These are phyloP conservation scores for Alternaria sp. DNA, from an alignment of 2,329 filamentous ascomycete genomes.

Conservation along the genomic window DNA sequence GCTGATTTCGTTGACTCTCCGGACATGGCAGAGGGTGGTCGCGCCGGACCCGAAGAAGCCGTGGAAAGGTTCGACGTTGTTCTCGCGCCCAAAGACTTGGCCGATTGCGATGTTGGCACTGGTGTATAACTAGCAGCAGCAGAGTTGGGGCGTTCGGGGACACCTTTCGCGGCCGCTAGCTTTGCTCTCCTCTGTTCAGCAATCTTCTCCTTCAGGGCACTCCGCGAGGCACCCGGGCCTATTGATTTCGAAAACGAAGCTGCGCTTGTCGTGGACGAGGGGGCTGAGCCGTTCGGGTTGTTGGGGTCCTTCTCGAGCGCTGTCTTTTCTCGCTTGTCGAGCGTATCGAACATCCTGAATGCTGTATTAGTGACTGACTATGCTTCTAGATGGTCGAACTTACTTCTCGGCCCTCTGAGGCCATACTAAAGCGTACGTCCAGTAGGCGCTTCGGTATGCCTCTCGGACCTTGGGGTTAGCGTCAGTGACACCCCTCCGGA, in stretches of 20 bases:
- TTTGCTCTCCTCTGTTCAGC: conserved; percentile 75
- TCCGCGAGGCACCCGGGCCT: conserved; percentile 56
- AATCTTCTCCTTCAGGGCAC: conserved; percentile 80
- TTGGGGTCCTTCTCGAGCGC: conserved; percentile 81
- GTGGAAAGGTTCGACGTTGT: conserved; percentile 38
- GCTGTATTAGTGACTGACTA: conserved; percentile 23
- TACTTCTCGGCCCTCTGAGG: conserved; percentile 75
- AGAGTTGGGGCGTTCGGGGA: conserved; percentile 63
- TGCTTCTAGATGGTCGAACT: conserved; percentile 43
- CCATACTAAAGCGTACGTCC: conserved; percentile 81
- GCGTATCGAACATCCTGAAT: conserved; percentile 73
- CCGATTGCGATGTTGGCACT: conserved; percentile 44
- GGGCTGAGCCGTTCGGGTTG: conserved; percentile 71
- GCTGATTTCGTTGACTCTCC: conserved; percentile 42
- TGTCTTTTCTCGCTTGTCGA: conserved; percentile 80
- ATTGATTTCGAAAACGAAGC: conserved; percentile 52
- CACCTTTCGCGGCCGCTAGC: conserved; percentile 49
- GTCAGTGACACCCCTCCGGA: conserved; percentile 88
- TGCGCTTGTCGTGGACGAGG: conserved; percentile 57
- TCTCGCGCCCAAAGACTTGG: conserved; percentile 42
- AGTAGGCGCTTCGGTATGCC: conserved; percentile 83
- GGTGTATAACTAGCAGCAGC: conserved; percentile 62
- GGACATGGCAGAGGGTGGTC: conserved; percentile 48
- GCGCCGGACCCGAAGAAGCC: conserved; percentile 34
- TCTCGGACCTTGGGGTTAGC: conserved; percentile 90